These are phyloP conservation scores for Apostasia shenzhenica DNA, from an alignment of 106 monocot genomes.

Conservation along the genomic window DNA sequence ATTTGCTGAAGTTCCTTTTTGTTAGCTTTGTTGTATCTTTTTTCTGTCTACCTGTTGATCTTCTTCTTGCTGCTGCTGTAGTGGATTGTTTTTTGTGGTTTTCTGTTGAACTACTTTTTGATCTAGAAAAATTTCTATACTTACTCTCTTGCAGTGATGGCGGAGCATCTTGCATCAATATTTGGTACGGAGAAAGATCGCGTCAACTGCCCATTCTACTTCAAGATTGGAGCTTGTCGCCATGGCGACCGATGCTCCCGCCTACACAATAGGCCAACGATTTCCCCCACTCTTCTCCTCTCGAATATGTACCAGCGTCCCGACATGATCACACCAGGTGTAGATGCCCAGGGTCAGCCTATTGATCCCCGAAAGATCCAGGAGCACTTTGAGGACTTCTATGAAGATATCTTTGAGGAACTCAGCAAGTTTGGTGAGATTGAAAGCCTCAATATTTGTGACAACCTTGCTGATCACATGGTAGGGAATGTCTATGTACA, in stretches of 20 bases:
- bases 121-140: neutral
- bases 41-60: too few relatives aligned
- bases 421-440: constrained; percentile 65
- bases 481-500: constrained; percentile 76
- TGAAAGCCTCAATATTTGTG: constrained; percentile 65
- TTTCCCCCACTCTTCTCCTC: constrained; percentile 63
- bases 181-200: constrained; percentile 76
- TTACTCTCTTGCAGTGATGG: constrained; percentile 18
- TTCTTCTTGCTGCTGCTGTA: neutral
- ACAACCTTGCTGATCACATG: constrained; percentile 79
- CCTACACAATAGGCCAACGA: constrained; percentile 61
- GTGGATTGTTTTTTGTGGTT: neutral
- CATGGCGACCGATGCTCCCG: constrained; percentile 71
- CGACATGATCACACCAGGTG: constrained; percentile 66
- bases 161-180: constrained; percentile 73
- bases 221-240: constrained; percentile 75
- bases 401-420: constrained; percentile 68
- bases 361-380: constrained; percentile 65
- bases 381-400: constrained; percentile 79
- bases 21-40: neutral
- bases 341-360: constrained; percentile 56
- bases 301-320: constrained; percentile 83
- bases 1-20: too few relatives aligned
- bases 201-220: constrained; percentile 80
- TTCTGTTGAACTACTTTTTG: neutral